Evolutionary conservation across 192 early-diverging fungal genomes (phyloP), one percentile per base, ranked within the genome.

Genomic region (Backusella australiensis): DNA sequence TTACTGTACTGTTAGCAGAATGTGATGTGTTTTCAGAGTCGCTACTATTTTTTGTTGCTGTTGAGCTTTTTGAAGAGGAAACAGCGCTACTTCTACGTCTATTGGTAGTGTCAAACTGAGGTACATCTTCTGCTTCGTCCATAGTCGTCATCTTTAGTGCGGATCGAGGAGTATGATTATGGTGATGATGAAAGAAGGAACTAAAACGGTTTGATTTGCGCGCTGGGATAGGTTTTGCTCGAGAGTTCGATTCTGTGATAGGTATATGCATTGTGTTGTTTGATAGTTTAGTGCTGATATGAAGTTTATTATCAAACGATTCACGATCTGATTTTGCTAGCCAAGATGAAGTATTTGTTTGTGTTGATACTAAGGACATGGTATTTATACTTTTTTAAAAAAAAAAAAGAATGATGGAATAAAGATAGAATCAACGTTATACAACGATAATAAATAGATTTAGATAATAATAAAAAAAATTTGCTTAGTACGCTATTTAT

Each of bases 71-170:
- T 23, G 56, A 63, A 9, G 56, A 63, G 56, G 23, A 14, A 4
- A 9, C 23, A 29, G 56, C 68, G 26, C 68, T 69, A 19, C 68
- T 69, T 17, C 15, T 23, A 23, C 68, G 68, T 39, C 68, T 36
- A 42, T 38, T 69, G 67, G 19, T 15, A 17, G 11, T 19, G 36
- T 38, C 3, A 69, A 23, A 39, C 34, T 32, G 68, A 69, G 34
- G n/a, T 3, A 41, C 35, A n/a, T 19, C 9, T 41, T 35, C 39
- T 19, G 1, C 46, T 12, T 41, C 38, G 3, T 68, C 67, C 35
- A 69, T 69, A 2, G n/a, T n/a, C 15, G 68, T 69, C 68, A 69
- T 69, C 23, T 69, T 69, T 36, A 69, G 35, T 9, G 19, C 68
- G 9, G 68, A 69, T 21, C 38, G 35, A 41, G 32, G 35, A 12